These are phyloP conservation scores for Priceomyces fermenticarens DNA, from an alignment of 805 yeast species.

Conservation along the genomic window DNA sequence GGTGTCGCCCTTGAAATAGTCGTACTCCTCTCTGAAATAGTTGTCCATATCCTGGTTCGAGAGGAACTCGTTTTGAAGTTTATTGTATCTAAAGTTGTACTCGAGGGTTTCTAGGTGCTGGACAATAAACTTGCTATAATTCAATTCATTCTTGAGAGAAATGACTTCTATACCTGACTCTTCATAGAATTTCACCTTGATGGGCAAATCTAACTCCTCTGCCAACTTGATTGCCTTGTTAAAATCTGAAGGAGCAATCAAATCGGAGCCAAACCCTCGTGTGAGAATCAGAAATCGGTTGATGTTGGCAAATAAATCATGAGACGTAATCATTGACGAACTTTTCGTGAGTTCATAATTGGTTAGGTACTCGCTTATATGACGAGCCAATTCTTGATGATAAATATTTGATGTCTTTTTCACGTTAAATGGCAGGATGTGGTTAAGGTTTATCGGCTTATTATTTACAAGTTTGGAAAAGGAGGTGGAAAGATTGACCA, in stretches of 20 bases:
- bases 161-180: constrained; percentile 34
- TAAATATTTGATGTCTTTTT: constrained; percentile 35
- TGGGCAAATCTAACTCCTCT: constrained; percentile 56
- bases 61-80: constrained; percentile 20
- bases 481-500: constrained; percentile 55
- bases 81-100: constrained; percentile 19
- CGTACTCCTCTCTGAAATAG: constrained; percentile 14
- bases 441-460: constrained; percentile 3
- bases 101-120: constrained; percentile 22
- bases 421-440: constrained; percentile 34
- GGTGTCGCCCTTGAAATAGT: constrained; percentile 31
- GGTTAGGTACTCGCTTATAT: constrained; percentile 67
- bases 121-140: constrained; percentile 28
- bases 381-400: constrained; percentile 71
- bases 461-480: constrained; percentile 24
- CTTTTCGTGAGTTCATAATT: constrained; percentile 24
- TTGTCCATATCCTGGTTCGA: constrained; percentile 14
- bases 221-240: constrained; percentile 58
- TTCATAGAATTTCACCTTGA: constrained; percentile 35
- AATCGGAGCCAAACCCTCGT: constrained; percentile 53
- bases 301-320: constrained; percentile 41
- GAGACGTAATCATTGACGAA: constrained; percentile 39
- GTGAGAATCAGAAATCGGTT: constrained; percentile 32
- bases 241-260: constrained; percentile 70
- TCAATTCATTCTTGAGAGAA: constrained; percentile 19